Evolutionary conservation across 2,329 filamentous ascomycete genomes (phyloP), one percentile per base, ranked within the genome.

Genomic region (Microdochium trichocladiopsis): DNA sequence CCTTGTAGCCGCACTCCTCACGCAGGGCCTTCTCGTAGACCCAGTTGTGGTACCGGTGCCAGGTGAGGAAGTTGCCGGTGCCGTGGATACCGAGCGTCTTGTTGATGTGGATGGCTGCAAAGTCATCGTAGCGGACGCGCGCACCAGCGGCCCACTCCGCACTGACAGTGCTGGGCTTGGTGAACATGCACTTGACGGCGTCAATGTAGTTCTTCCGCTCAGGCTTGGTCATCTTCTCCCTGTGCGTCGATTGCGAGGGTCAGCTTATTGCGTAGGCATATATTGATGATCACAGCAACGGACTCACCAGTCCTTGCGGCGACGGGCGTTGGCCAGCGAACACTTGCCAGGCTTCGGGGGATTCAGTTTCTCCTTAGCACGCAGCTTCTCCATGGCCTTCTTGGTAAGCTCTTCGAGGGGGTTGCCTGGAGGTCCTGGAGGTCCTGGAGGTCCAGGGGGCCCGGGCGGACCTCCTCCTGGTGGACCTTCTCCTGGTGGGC

Each of bases 101-200:
- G 21, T 56, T 50, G 41, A 63, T 60, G 55, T 63, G 62, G n/a
- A 55, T 52, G 45, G 55, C 62, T n/a, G 61, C 55, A 33, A 62
- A 65, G 55, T 65, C 62, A 47, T 65, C 62, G 48, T 58, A 64
- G 16, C 59, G 55, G 11, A 52, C 57, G 47, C 52, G 53, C 9
- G 55, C 61, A 12, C 61, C 61, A 12, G 61, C 57, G 10, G 53
- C 57, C 25, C 37, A 43, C 9, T 33, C 28, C 28, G 8, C 14
- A 14, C 28, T 33, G 28, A 33, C 28, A 33, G 28, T 33, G 28
- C 28, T 33, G 11, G 61, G 60, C 50, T 55, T 55, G 3, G 51
- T 50, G 14, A 57, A 53, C 24, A 65, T 50, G 31, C 63, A 65
- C 41, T 60, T 50, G 21, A 64, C 62, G 14, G 59, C 61, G 47